A percentile compares a stretch with the other conserved stretches of the same genome.
phyloP scores from a whole-genome alignment of 805 yeast species.

The Citeromyces matritensis region DNA sequence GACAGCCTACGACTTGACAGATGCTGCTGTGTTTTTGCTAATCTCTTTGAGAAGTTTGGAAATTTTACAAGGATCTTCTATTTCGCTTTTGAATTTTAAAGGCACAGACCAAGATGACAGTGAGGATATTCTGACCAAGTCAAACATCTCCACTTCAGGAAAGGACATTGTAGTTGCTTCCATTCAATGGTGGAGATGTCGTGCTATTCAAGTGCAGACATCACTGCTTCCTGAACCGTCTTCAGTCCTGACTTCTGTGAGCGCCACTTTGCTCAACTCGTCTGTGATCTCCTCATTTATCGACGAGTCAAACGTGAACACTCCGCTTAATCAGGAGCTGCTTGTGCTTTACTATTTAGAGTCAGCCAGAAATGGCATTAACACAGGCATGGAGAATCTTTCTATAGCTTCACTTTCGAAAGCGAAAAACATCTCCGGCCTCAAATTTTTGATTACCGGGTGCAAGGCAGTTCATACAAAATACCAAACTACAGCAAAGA shows the following conservation, averaged over 20 bases:
- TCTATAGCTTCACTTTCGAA: conserved; percentile 37
- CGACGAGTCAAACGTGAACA: conserved; percentile 14
- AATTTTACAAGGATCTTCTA: conserved; percentile 13
- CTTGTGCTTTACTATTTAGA: conserved; percentile 47
- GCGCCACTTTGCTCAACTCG: conserved; percentile 22
- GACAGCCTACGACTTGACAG: conserved; percentile 47
- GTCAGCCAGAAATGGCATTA: conserved; percentile 45
- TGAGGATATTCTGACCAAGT: conserved; percentile 8
- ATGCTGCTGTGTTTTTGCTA: conserved; percentile 28
- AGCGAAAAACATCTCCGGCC: conserved; percentile 42
- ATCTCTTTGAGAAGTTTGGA: conserved; percentile 29
- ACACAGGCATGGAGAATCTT: conserved; percentile 48
- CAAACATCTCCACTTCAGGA: conserved; percentile 6
- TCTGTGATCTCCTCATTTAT: conserved; percentile 16
- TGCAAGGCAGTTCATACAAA: conserved; percentile 81
- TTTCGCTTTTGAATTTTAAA: conserved; percentile 11
- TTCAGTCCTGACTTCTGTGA: conserved; percentile 20
- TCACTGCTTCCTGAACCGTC: conserved; percentile 53
- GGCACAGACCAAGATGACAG: conserved; percentile 6
- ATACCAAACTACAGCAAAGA: conserved; percentile 55
- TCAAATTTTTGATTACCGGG: conserved; percentile 65
- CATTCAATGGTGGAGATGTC: conserved; percentile 61
- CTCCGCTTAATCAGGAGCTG: conserved; percentile 14
- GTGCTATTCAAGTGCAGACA: conserved; percentile 50
- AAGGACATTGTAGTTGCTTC: conserved; percentile 26